Base-by-base conservation (phyloP, 306 rosid species). In the Phaseolus lunatus region DNA sequence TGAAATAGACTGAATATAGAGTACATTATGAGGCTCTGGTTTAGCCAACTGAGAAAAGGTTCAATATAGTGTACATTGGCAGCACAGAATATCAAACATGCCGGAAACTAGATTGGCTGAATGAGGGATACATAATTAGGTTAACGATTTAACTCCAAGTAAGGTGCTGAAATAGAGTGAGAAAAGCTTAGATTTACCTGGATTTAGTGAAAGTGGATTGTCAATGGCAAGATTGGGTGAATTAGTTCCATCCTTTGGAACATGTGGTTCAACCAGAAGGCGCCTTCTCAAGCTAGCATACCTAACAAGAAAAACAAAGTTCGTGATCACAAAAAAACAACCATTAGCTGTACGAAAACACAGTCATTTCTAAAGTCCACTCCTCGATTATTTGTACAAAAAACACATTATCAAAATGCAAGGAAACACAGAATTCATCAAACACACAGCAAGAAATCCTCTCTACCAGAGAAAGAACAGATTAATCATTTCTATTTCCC, bases 161-260 rank as follows among this genome's bases (percentile, higher is more conserved):
- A 33, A 39, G 57, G 68, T 29, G 29, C 56, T 31, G 33, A 27
- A 74, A 83, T 74, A 54, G 39, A 18, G 61, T 64, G 50, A 52
- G 9, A 39, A 78, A 31, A 49, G 33, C 12, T 12, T 54, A 56
- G 61, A 22, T 58, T 77, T 85, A 96, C 99, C 99, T 83, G 99
- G 99, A 85, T 96, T 96, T 73, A 86, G 94, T 41, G 98, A 96
- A 26, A 96, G 96, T 5, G 99, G 99, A 86, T 96, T 96, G 81
- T 96, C 99, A 82, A 92, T 79, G 62, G 43, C 87, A 70, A 83
- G 90, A 84, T 87, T 88, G 12, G 89, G 89, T 47, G 94, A 85
- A 85, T 67, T 83, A 39, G 83, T 82, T 67, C 87, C 97, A 88
- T 87, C 87, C 90, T 89, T 92, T 50, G 84, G 76, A 78, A 87